phyloP scores from a whole-genome alignment of 2,329 filamentous ascomycete species.

The Apiospora saccharicola region DNA sequence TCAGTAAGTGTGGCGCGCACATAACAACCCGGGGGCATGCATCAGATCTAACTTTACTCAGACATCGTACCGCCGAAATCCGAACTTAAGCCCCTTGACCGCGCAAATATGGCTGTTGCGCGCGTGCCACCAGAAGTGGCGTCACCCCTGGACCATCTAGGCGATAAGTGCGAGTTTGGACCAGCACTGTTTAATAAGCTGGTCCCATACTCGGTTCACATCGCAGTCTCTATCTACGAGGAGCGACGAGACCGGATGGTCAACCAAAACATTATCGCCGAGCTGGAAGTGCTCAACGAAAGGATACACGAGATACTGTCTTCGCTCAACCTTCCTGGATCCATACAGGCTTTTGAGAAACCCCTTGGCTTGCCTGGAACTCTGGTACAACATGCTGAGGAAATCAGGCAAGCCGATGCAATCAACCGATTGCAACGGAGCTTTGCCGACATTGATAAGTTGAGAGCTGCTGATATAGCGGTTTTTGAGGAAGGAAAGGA shows the following conservation, averaged over 20 bases:
- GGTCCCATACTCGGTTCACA: conserved; percentile 93
- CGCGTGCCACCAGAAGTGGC: conserved; percentile 83
- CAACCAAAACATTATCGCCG: conserved; percentile 84
- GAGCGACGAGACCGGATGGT: conserved; percentile 90
- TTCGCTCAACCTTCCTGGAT: conserved; percentile 88
- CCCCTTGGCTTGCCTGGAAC: conserved; percentile 88
- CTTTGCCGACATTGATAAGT: conserved; percentile 87
- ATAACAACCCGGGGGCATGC: neutral
- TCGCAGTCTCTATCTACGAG: conserved; percentile 94
- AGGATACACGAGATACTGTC: conserved; percentile 81
- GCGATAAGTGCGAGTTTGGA: conserved; percentile 81
- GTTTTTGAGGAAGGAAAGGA: conserved; percentile 86
- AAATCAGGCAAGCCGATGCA: conserved; percentile 90
- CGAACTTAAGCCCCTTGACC: conserved; percentile 83
- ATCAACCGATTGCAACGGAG: conserved; percentile 78
- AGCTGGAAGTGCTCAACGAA: conserved; percentile 82
- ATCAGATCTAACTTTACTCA: conserved; percentile 41
- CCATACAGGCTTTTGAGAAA: conserved; percentile 92
- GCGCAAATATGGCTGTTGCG: conserved; percentile 86
- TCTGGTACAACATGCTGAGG: conserved; percentile 88
- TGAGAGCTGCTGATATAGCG: conserved; percentile 80
- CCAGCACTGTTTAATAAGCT: conserved; percentile 87
- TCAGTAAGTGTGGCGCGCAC: conserved; percentile 61
- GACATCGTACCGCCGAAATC: conserved; percentile 85
- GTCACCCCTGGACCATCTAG: conserved; percentile 80